These are phyloP conservation scores for Teunomyces stri DNA, from an alignment of 805 yeast genomes.

Conservation along the genomic window DNA sequence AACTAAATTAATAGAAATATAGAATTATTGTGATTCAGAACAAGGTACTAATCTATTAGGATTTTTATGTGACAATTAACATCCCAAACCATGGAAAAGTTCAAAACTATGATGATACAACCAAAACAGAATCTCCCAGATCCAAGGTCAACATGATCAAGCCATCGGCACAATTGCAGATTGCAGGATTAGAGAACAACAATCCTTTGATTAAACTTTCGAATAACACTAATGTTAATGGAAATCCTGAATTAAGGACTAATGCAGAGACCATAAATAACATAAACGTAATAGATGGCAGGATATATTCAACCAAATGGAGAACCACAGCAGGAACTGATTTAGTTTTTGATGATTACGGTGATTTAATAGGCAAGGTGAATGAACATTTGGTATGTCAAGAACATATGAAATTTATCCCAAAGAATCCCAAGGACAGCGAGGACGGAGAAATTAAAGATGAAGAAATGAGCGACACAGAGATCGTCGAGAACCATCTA, in stretches of 20 bases:
- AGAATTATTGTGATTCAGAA: slow-evolving; percentile 5
- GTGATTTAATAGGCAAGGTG: slow-evolving; percentile 39
- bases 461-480: slow-evolving; percentile 12
- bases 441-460: slow-evolving; percentile 19
- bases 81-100: slow-evolving; percentile 22
- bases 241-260: slow-evolving; percentile 10
- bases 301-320: slow-evolving; percentile 76
- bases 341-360: slow-evolving; percentile 41
- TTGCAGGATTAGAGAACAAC: slow-evolving; percentile 31
- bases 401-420: slow-evolving; percentile 22
- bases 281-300: slow-evolving; percentile 37
- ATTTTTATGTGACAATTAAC: slow-evolving; percentile 33
- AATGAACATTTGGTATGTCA: slow-evolving; percentile 37
- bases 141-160: slow-evolving; percentile 29
- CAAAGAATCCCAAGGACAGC: slow-evolving; percentile 8
- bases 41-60: slow-evolving; percentile 26
- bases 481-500: slow-evolving; percentile 6
- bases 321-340: slow-evolving; percentile 75
- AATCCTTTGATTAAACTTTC: slow-evolving; percentile 38
- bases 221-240: slow-evolving; percentile 19
- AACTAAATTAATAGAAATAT: slow-evolving; percentile 7
- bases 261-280: slow-evolving; percentile 19
- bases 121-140: slow-evolving; percentile 9
- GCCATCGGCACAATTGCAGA: slow-evolving; percentile 41
- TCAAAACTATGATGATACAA: slow-evolving; percentile 10